Evolutionary conservation across 2,329 filamentous ascomycete genomes (phyloP).

Genomic region (Trichoderma sp.): DNA sequence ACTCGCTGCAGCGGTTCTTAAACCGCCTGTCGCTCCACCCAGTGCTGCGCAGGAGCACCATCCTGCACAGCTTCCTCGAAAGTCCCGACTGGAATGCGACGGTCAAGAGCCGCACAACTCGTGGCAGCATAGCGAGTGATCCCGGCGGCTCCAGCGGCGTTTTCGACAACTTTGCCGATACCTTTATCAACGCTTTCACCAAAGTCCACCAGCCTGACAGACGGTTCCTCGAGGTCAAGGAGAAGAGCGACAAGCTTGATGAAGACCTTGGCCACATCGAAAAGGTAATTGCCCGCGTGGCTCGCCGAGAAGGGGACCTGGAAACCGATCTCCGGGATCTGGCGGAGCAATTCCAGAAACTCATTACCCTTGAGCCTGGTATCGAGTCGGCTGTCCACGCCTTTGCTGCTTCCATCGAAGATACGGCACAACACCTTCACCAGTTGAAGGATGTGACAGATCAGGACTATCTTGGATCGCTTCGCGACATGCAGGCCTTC

Average conservation of each 20-base stretch:
- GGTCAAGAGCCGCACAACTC: slow-evolving; percentile 76
- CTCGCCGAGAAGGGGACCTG: slow-evolving; percentile 82
- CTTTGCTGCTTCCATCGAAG: slow-evolving; percentile 84
- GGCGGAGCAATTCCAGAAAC: slow-evolving; percentile 90
- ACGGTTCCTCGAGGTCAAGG: slow-evolving; percentile 90
- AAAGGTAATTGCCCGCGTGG: slow-evolving; percentile 91
- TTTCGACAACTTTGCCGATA: slow-evolving; percentile 94
- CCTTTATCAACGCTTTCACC: slow-evolving; percentile 94
- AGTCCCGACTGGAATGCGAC: slow-evolving; percentile 94
- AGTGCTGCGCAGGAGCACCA: slow-evolving; percentile 76
- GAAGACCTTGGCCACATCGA: slow-evolving; percentile 92
- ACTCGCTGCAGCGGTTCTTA: slow-evolving; percentile 90
- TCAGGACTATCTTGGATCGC: slow-evolving; percentile 88
- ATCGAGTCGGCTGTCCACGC: slow-evolving; percentile 80
- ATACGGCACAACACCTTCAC: slow-evolving; percentile 76
- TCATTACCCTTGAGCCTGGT: slow-evolving; percentile 84
- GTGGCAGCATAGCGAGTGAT: slow-evolving; percentile 57
- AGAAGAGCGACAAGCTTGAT: slow-evolving; percentile 89
- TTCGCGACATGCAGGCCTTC: slow-evolving; percentile 96
- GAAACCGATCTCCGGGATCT: slow-evolving; percentile 88
- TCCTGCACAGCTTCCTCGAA: slow-evolving; percentile 89
- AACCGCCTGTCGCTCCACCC: slow-evolving; percentile 85
- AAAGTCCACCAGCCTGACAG: slow-evolving; percentile 95
- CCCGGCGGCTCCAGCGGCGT: slow-evolving; percentile 64
- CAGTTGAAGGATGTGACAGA: slow-evolving; percentile 88